A percentile compares a stretch with the other conserved stretches of the same genome.
Conservation (phyloP, 2,329 filamentous ascomycete species). For the Aaosphaeria arxii region DNA sequence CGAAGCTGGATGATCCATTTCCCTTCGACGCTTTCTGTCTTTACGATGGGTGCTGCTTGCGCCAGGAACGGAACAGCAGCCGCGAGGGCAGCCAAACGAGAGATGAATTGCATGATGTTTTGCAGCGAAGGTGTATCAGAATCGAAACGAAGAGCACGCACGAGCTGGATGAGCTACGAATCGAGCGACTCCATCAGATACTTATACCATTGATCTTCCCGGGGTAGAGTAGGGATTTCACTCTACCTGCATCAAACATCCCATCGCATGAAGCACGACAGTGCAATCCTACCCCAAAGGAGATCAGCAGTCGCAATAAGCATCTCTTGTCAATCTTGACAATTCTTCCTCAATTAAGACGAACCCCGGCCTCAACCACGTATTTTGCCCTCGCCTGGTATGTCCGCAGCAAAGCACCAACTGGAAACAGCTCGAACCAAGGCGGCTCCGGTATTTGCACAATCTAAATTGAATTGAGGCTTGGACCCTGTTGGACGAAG, state of each 20-base stretch:
- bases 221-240: too few relatives aligned
- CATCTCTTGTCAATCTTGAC: slow-evolving; percentile 12
- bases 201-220: background rate
- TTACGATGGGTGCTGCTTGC: slow-evolving; percentile 16
- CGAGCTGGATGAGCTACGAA: background rate
- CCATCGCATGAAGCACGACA: background rate
- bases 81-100: slow-evolving; percentile 20
- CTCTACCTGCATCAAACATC: background rate
- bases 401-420: slow-evolving; percentile 1
- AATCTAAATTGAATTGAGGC: background rate
- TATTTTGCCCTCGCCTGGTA: too few relatives aligned
- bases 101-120: slow-evolving; percentile 24
- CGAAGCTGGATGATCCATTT: slow-evolving; percentile 46
- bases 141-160: background rate
- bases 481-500: background rate
- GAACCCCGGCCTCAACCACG: too few relatives aligned
- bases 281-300: background rate
- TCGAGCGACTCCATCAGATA: background rate
- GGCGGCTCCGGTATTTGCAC: background rate
- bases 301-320: slow-evolving; percentile 5
- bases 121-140: background rate
- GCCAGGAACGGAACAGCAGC: slow-evolving; percentile 20
- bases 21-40: slow-evolving; percentile 27
- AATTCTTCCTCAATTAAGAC: too few relatives aligned
- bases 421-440: background rate